phyloP scores from a whole-genome alignment of 495 filamentous ascomycete species.

The Neurospora tetrasperma region DNA sequence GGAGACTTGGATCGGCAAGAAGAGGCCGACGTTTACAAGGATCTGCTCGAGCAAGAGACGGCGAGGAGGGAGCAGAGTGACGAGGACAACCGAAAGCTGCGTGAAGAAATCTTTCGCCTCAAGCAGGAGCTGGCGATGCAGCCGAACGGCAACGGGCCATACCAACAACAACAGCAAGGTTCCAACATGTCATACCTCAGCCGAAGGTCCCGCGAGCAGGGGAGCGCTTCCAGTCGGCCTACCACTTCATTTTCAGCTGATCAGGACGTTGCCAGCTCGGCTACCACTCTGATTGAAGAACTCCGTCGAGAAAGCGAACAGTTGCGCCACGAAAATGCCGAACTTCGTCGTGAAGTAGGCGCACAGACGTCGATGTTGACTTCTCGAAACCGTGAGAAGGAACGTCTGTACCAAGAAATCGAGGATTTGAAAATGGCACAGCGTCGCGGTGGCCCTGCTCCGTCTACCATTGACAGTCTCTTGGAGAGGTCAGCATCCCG shows the following conservation, averaged over 20 bases:
- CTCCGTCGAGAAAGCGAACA: slow-evolving; percentile 57
- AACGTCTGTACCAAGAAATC: slow-evolving; percentile 90
- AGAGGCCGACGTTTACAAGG: slow-evolving; percentile 88
- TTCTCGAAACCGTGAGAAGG: slow-evolving; percentile 87
- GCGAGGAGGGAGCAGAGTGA: slow-evolving; percentile 82
- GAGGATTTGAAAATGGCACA: slow-evolving; percentile 87
- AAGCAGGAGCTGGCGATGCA: slow-evolving; percentile 48
- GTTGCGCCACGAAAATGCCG: slow-evolving; percentile 83
- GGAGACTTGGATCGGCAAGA: slow-evolving; percentile 69
- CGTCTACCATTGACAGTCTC: slow-evolving; percentile 76
- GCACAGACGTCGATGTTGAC: slow-evolving; percentile 98
- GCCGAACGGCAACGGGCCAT: slow-evolving; percentile 23
- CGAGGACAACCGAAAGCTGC: slow-evolving; percentile 72
- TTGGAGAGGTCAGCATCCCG: slow-evolving; percentile 88
- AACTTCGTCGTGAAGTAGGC: slow-evolving; percentile 81
- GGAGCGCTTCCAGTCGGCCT: slow-evolving; percentile 52
- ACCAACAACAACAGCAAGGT: slow-evolving; percentile 32
- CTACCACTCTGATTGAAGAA: slow-evolving; percentile 59
- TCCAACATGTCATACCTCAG: slow-evolving; percentile 53
- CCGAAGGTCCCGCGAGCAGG: slow-evolving; percentile 45
- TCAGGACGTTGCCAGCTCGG: slow-evolving; percentile 42
- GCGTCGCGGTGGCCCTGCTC: slow-evolving; percentile 48
- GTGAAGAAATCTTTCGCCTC: slow-evolving; percentile 72
- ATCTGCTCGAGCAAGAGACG: slow-evolving; percentile 89
- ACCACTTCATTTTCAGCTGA: slow-evolving; percentile 51